These are phyloP conservation scores for Toxicodendron radicans DNA, from an alignment of 345 rosid species.

Conservation along the genomic window DNA sequence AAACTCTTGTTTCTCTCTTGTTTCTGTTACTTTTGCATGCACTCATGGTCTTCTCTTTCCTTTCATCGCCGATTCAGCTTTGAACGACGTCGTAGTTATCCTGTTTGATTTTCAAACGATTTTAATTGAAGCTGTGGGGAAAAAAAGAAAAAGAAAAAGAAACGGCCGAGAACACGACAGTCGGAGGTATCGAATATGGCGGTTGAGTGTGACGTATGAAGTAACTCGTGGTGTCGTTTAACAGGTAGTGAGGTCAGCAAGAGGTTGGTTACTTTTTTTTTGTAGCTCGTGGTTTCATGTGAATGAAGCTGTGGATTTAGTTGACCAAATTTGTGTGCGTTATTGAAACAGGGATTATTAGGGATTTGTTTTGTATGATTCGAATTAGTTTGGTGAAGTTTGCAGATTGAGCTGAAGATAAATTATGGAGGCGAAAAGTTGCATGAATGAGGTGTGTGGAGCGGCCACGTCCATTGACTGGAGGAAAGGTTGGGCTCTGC, in stretches of 20 bases:
- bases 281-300: background rate
- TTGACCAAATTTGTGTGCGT: slow-evolving; percentile 30
- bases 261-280: background rate
- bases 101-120: background rate
- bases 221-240: slow-evolving; percentile 9
- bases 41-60: slow-evolving; percentile 23
- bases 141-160: too few relatives aligned
- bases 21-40: slow-evolving; percentile 43
- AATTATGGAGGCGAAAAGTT: slow-evolving; percentile 59
- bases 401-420: slow-evolving; percentile 13
- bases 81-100: background rate
- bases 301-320: background rate
- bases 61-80: slow-evolving; percentile 27
- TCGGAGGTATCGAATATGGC: background rate
- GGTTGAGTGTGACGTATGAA: slow-evolving; percentile 3
- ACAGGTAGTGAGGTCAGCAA: background rate
- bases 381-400: slow-evolving; percentile 16
- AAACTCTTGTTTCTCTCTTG: slow-evolving; percentile 26
- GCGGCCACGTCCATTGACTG: slow-evolving; percentile 62
- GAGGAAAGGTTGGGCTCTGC: slow-evolving; percentile 92
- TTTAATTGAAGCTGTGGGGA: background rate
- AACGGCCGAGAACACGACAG: background rate
- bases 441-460: slow-evolving; percentile 85
- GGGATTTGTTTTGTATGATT: slow-evolving; percentile 33
- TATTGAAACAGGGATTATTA: slow-evolving; percentile 12